Conservation (phyloP, 2,329 filamentous ascomycete genomes). For the Juglanconis sp. region DNA sequence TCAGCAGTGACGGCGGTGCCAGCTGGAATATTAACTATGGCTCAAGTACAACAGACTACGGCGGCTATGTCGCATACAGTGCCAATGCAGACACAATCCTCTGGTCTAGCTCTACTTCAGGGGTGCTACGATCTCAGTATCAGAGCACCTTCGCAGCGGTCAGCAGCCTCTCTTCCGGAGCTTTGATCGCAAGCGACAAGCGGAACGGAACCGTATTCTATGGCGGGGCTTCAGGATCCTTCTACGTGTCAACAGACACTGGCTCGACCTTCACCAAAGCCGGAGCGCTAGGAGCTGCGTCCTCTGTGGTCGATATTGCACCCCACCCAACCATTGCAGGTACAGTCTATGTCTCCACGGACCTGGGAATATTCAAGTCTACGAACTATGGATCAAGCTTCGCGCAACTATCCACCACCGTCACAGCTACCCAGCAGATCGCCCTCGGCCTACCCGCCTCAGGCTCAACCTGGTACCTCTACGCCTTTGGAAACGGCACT, state of each 20-base stretch:
- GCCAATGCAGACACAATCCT: conserved; percentile 48
- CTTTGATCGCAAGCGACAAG: conserved; percentile 54
- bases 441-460: conserved; percentile 39
- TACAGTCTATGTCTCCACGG: conserved; percentile 57
- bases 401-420: conserved; percentile 31
- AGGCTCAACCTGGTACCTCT: conserved; percentile 41
- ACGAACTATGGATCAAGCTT: conserved; percentile 50
- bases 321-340: conserved; percentile 56
- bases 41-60: conserved; percentile 39
- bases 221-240: conserved; percentile 40
- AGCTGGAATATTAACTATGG: conserved; percentile 47
- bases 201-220: conserved; percentile 51
- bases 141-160: conserved; percentile 42
- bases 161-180: conserved; percentile 39
- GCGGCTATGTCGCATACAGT: conserved; percentile 48
- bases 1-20: conserved; percentile 48
- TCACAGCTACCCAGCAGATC: conserved; percentile 40
- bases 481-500: conserved; percentile 43
- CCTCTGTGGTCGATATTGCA: conserved; percentile 52
- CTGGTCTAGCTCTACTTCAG: conserved; percentile 40
- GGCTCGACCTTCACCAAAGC: conserved; percentile 42
- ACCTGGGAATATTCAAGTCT: conserved; percentile 52
- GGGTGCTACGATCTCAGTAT: conserved; percentile 41
- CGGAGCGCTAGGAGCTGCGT: conserved; percentile 36
- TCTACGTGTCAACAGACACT: conserved; percentile 51